A percentile compares a stretch with the other conserved stretches of the same genome.
These are phyloP conservation scores for Neofusicoccum ribis DNA, from an alignment of 2,329 filamentous ascomycete genomes.

Conservation along the genomic window DNA sequence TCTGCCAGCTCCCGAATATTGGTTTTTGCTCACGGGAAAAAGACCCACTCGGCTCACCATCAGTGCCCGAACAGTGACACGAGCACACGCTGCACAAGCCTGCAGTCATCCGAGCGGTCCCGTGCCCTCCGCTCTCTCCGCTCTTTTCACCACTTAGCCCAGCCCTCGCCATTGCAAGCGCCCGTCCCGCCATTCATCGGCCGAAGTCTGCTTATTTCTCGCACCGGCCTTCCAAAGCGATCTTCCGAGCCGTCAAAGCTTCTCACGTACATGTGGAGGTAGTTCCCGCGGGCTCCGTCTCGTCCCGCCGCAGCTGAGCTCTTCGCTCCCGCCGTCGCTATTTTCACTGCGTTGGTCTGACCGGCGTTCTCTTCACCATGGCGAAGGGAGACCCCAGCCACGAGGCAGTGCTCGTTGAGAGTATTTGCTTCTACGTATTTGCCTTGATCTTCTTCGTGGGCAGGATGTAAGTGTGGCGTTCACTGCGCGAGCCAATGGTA, in stretches of 20 bases:
- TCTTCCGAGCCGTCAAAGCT: neutral
- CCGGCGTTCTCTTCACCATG: neutral
- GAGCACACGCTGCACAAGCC: neutral
- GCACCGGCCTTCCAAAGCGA: neutral
- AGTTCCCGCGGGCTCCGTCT: neutral
- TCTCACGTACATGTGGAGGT: constrained; percentile 1
- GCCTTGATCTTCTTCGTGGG: constrained; percentile 18
- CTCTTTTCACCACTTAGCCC: constrained; percentile 1
- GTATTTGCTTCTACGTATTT: constrained; percentile 17
- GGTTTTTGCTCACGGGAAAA: neutral
- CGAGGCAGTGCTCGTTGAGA: constrained; percentile 19
- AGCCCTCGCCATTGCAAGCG: neutral
- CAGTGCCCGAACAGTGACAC: neutral
- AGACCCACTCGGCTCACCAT: constrained; percentile 12
- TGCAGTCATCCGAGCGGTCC: constrained; percentile 1
- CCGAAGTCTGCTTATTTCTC: neutral
- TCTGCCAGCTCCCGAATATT: neutral
- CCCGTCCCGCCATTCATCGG: neutral
- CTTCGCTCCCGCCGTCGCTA: neutral
- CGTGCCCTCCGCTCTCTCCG: constrained; percentile 4
- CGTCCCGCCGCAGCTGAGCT: neutral
- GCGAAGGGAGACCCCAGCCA: constrained; percentile 14
- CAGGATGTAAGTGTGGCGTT: constrained; percentile 2
- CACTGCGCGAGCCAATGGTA: neutral
- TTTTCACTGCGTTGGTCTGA: no score